These are phyloP conservation scores for Agaricus sinodeliciosus DNA, from an alignment of 768 basidiomycete species.

Conservation along the genomic window DNA sequence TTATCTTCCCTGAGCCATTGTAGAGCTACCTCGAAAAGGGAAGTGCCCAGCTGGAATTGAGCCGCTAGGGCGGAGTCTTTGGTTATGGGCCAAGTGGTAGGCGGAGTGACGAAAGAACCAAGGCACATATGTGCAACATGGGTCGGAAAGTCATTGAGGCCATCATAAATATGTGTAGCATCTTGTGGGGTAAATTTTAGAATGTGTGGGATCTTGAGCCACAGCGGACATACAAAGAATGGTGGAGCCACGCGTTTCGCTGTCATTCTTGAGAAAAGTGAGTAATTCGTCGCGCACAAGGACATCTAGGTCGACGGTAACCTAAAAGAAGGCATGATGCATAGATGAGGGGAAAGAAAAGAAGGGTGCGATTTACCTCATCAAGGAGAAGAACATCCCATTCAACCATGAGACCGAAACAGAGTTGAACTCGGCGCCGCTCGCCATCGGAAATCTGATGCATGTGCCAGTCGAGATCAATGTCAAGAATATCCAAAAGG, in stretches of 20 bases:
- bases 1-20: conserved; percentile 87
- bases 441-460: conserved; percentile 96
- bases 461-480: conserved; percentile 97
- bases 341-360: neutral
- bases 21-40: conserved; percentile 70
- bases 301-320: conserved; percentile 96
- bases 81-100: conserved; percentile 64
- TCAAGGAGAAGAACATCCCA: conserved; percentile 94
- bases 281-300: conserved; percentile 91
- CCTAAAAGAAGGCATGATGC: conserved; percentile 35
- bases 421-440: conserved; percentile 84
- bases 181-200: conserved; percentile 36
- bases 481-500: conserved; percentile 86
- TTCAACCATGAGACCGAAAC: conserved; percentile 90
- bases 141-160: conserved; percentile 85
- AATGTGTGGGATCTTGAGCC: neutral
- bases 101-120: conserved; percentile 63
- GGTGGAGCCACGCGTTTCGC: conserved; percentile 72
- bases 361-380: conserved; percentile 48
- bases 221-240: conserved; percentile 79
- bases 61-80: conserved; percentile 15
- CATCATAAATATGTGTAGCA: conserved; percentile 97
- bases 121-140: conserved; percentile 89
- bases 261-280: conserved; percentile 79
- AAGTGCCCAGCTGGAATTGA: conserved; percentile 19